Base-by-base conservation (phyloP, 371 early-diverging fungal genomes). In the Mortierella sp. region DNA sequence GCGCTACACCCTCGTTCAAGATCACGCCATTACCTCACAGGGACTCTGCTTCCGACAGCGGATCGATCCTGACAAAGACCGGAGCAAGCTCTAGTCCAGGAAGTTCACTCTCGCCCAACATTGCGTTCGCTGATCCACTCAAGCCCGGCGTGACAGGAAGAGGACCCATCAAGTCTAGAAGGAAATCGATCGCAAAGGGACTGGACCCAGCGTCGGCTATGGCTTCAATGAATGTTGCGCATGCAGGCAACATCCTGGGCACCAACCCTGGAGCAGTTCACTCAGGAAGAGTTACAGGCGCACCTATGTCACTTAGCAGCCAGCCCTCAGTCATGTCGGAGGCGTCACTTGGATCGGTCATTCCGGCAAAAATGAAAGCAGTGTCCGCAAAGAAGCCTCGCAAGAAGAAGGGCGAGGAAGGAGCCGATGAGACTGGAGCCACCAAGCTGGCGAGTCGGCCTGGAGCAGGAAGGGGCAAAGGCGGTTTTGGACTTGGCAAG, bases 141-240 rank as follows among this genome's bases (percentile, higher is more conserved):
- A 86, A 82, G 38, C 76, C 78, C 24, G 87, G 87, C 0, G 87
- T 86, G 21, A 86, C 87, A 9, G 87, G 87, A 60, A 70, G 87
- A 24, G 87, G 87, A 52, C 87, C 87, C 0, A 86, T 86, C 72
- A 86, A 86, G 50, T 86, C 87, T 7, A 44, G 87, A 71, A 82
- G 87, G 52, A 86, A 86, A 47, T 86, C 87, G 9, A 80, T 86
- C 57, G 87, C 87, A 38, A 86, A 86, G 58, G 87, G 83, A 28
- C 34, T 86, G 63, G 87, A 86, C 47, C 80, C 85, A 21, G 72
- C 74, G 34, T 76, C 85, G 8, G 72, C 77, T 7, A 54, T 77
- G 68, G 72, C 76, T 3, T 80, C 82, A 11, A 72, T 75, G 71
- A 50, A 72, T 34, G 76, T 54, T n/a, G 71, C 80, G 8, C 79